Percentiles rank a stretch among this genome's conserved stretches.
Evolutionary conservation across 2,329 filamentous ascomycete species (phyloP).

Genomic region (Calonectria pauciramosa): DNA sequence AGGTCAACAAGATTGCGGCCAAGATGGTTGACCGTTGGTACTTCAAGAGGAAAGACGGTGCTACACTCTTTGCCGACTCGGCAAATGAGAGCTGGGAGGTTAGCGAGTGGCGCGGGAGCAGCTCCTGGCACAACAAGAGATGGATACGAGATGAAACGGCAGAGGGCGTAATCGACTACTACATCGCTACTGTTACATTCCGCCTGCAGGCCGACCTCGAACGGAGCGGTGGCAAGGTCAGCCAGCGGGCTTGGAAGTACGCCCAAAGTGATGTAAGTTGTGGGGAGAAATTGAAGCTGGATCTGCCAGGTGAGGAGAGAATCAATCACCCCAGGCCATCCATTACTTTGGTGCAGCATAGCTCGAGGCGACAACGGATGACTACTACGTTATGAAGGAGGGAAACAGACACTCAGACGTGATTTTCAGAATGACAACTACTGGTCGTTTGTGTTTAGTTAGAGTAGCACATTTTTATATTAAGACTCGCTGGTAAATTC

Average conservation of each 20-base stretch:
- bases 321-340: not conserved
- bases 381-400: not conserved
- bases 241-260: constrained; percentile 11
- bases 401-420: not conserved
- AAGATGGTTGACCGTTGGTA: constrained; percentile 41
- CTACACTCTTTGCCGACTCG: constrained; percentile 47
- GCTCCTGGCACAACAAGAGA: constrained; percentile 53
- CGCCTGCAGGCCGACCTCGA: constrained; percentile 35
- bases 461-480: too few species aligned
- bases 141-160: constrained; percentile 60
- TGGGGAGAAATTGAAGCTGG: not conserved
- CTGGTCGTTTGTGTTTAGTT: not conserved
- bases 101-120: constrained; percentile 60
- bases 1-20: constrained; percentile 59
- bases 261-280: not conserved
- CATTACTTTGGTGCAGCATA: not conserved
- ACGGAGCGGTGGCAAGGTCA: constrained; percentile 34
- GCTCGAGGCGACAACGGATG: not conserved
- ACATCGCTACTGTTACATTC: constrained; percentile 57
- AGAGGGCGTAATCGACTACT: constrained; percentile 57
- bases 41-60: constrained; percentile 48
- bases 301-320: not conserved
- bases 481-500: too few species aligned
- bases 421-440: not conserved
- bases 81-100: constrained; percentile 41